Percentiles rank a stretch among this genome's conserved stretches.
Conservation (phyloP, 768 basidiomycete genomes). For the Saitozyma podzolica region DNA sequence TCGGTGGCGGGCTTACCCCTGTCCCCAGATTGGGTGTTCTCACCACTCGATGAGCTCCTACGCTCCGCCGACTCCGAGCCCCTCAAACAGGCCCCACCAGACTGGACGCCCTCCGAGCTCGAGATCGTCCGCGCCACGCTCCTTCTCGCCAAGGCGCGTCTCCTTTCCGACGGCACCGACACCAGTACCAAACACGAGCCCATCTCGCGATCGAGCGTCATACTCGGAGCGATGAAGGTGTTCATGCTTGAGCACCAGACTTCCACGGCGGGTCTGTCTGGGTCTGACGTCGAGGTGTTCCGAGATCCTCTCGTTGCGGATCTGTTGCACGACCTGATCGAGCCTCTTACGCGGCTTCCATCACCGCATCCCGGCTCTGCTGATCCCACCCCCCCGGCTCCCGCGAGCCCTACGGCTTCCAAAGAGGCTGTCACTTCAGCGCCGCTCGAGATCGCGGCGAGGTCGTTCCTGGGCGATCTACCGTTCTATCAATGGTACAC, state of each 20-base stretch:
- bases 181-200: neutral
- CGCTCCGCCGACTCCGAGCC: conserved; percentile 72
- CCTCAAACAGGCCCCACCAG: conserved; percentile 65
- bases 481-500: conserved; percentile 95
- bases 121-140: conserved; percentile 73
- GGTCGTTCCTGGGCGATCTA: conserved; percentile 53
- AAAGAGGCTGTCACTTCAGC: too few relatives aligned
- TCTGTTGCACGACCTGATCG: conserved; percentile 65
- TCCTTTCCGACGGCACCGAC: neutral
- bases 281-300: conserved; percentile 58
- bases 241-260: conserved; percentile 90
- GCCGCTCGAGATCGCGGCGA: conserved; percentile 21
- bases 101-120: conserved; percentile 77
- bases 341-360: conserved; percentile 5
- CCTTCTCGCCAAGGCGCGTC: conserved; percentile 57
- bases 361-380: neutral
- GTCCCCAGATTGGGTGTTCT: conserved; percentile 66
- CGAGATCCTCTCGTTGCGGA: conserved; percentile 66
- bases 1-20: conserved; percentile 51
- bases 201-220: conserved; percentile 60
- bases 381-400: neutral
- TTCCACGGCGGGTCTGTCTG: neutral
- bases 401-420: too few relatives aligned
- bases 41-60: conserved; percentile 74
- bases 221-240: conserved; percentile 84